Base-by-base conservation (phyloP, 2,329 filamentous ascomycete genomes). In the Whalleya microplaca region DNA sequence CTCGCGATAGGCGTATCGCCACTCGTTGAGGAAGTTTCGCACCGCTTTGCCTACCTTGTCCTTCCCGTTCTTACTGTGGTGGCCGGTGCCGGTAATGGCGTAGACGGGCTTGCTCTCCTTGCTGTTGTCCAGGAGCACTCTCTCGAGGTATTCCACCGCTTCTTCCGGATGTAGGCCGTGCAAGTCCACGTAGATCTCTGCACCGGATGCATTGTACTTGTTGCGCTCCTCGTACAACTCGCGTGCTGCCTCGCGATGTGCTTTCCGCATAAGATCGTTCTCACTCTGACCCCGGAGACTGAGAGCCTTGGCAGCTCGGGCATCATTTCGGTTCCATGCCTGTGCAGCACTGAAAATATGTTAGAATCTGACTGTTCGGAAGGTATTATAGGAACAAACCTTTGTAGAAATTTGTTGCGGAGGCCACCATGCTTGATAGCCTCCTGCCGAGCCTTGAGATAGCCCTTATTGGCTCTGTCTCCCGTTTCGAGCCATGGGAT, bases 141-240 rank as follows among this genome's bases (percentile, higher is more conserved):
- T 88, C 73, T 95, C 92, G 3, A 99, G 84, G 68, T 98, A 98
- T 63, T 95, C 91, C 41, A 98, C 92, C 3, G 94, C 95, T 78
- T 99, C 95, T 70, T 98, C 94, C 0, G 95, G 92, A 69, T 98
- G 95, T n/a, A 99, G 84, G n/a, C 95, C 95, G 73, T 99, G 95
- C 29, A 99, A 80, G 74, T 99, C 95, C 51, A 98, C 89, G 74
- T 96, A 99, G 43, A 97, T 85, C 76, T 99, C 95, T 41, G 84
- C 76, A 57, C 77, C 78, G 23, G 74, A 74, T 41, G 75, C 71
- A 58, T 78, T 78, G 69, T 87, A 84, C 73, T 89, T 91, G 73
- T 97, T 97, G 41, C 94, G 91, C 71, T 96, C 90, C 73, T 97
- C 93, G 71, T 98, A 99, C 27, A 99, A 82, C 67, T 95, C 89